Evolutionary conservation across 2,329 filamentous ascomycete genomes (phyloP).

Genomic region (Kalmusia sp.): DNA sequence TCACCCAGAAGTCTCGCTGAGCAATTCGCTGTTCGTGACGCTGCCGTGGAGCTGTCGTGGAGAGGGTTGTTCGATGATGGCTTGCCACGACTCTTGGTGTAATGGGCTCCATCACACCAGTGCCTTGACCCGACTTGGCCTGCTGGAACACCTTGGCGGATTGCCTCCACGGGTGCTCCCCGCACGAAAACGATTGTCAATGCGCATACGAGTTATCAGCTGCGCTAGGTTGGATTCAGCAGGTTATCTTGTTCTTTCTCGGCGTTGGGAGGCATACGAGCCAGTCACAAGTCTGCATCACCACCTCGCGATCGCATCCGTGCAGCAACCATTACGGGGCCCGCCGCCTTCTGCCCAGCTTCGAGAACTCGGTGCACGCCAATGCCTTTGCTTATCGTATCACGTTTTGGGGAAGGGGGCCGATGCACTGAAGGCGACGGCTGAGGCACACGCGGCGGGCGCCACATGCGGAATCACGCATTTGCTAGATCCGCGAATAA

Average conservation of each 20-base stretch:
- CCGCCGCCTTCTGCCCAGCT: constrained; percentile 6
- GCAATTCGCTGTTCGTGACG: too few relatives aligned
- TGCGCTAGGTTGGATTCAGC: constrained; percentile 23
- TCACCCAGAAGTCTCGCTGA: too few relatives aligned
- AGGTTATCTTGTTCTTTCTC: constrained; percentile 17
- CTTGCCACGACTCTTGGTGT: neutral
- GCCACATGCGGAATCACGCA: neutral
- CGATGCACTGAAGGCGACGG: neutral
- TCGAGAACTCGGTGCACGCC: neutral
- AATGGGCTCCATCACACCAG: neutral
- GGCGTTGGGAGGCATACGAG: neutral
- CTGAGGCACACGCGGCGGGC: neutral
- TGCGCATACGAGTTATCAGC: constrained; percentile 7
- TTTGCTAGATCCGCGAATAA: constrained; percentile 1
- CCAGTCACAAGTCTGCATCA: neutral
- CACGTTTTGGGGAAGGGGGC: constrained; percentile 5
- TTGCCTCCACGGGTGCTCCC: neutral
- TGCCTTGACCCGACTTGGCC: constrained; percentile 17
- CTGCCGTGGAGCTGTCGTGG: neutral
- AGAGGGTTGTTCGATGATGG: too few relatives aligned
- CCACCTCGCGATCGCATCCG: neutral
- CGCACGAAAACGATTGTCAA: constrained; percentile 6
- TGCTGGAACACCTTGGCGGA: constrained; percentile 7
- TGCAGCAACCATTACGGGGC: neutral
- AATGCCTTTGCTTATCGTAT: constrained; percentile 12